Percentiles rank a stretch among this genome's conserved stretches.
Conservation (phyloP, 2,329 filamentous ascomycete species). For the Ceratocystis ficicola region DNA sequence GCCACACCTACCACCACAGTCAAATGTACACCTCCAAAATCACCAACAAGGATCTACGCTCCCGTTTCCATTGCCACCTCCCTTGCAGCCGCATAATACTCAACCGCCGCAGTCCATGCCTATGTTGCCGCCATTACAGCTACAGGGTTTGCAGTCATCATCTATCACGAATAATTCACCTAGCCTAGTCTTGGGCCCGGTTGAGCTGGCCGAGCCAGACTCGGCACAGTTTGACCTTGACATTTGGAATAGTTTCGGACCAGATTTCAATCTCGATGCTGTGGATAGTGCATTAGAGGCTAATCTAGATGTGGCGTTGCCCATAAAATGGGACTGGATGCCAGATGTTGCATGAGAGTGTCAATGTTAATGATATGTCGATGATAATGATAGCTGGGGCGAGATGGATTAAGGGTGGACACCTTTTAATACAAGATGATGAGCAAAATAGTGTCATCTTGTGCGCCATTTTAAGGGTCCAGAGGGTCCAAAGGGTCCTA, state of each 20-base stretch:
- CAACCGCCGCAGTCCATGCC: neutral
- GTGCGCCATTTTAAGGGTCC: neutral
- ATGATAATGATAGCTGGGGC: neutral
- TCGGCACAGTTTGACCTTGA: slow-evolving; percentile 18
- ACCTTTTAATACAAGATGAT: neutral
- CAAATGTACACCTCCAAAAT: neutral
- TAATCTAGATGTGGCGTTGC: slow-evolving; percentile 42
- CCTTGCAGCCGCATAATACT: neutral
- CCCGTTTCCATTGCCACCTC: neutral
- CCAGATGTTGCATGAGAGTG: slow-evolving; percentile 29
- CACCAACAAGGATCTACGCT: neutral
- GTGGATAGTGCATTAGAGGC: slow-evolving; percentile 44
- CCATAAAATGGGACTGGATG: slow-evolving; percentile 40
- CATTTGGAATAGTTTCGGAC: slow-evolving; percentile 33
- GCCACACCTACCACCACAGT: neutral
- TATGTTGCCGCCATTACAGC: neutral
- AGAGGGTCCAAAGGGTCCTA: neutral
- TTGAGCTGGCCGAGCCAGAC: slow-evolving; percentile 9
- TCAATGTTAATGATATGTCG: neutral
- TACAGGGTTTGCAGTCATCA: neutral
- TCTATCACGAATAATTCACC: slow-evolving; percentile 12
- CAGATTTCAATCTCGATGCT: slow-evolving; percentile 41
- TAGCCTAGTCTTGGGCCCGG: neutral
- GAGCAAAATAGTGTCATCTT: neutral
- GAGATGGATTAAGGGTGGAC: neutral